Base-by-base conservation (phyloP, 2,329 filamentous ascomycete species). In the Fusarium mundagurra region DNA sequence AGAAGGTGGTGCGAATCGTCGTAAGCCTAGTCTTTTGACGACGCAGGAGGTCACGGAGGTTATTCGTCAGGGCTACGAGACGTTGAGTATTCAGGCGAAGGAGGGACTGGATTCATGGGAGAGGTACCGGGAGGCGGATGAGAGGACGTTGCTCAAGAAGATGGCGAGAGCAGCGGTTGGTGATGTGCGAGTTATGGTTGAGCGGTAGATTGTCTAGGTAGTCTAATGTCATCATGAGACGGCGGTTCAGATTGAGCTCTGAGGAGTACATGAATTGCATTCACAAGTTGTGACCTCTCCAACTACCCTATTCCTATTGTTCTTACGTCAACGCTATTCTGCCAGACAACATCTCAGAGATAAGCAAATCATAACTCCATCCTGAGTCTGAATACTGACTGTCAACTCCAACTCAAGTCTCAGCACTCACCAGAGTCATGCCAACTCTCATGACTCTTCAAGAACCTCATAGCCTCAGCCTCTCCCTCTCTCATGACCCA, bases 61-160 rank as follows among this genome's bases (percentile, higher is more conserved):
- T 34, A 98, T 99, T 82, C 97, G 97, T 84, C 93, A 97, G 82
- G 96, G 96, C 1, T 98, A 98, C 80, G 96, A 98, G 82, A 98
- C 95, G 41, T 84, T 99, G 78, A 96, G 93, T 72, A 97, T 99
- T 62, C 94, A 97, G 83, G 91, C 94, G 1, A 94, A 92, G 78
- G 95, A 97, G 80, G 95, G 94, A 0, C 82, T 97, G 75, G 95
- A 96, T 81, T 90, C 91, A 43, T 97, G 94, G 94, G 93, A 94
- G 74, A 90, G 88, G 80, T 98, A 94, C 82, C 88, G 96, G 20
- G 96, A 98, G 85, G 93, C 93, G 6, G 94, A 98, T 74, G 92
- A 95, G 85, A 93, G 94, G 83, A 89, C 88, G 11, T 85, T 96
- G 77, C 83, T 99, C 81, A 99, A 99, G 88, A 94, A 93, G 84